Evolutionary conservation across 257 asterid genomes (phyloP).

Genomic region (Henckelia pumila): DNA sequence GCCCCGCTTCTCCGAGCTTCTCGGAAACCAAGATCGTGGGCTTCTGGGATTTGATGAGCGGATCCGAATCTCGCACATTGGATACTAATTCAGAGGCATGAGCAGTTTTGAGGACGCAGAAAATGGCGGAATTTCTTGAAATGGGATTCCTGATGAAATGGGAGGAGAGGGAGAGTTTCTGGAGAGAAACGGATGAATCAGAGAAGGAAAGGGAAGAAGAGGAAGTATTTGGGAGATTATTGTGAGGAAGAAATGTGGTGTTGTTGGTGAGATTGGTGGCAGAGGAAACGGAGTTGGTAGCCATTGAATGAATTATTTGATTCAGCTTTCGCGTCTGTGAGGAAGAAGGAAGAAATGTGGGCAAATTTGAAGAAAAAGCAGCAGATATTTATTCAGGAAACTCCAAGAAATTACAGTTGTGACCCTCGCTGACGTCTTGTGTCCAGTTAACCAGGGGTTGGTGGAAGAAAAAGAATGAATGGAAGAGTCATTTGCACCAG

Average conservation of each 20-base stretch:
- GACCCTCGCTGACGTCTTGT: too few species aligned
- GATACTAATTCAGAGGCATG: conserved; percentile 37
- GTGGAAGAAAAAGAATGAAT: too few species aligned
- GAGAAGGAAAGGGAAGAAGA: conserved; percentile 31
- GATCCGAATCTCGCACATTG: conserved; percentile 32
- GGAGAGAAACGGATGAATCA: conserved; percentile 30
- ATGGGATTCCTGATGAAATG: conserved; percentile 1
- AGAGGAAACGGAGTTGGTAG: conserved; percentile 38
- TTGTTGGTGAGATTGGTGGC: conserved; percentile 33
- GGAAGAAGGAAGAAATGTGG: too few species aligned
- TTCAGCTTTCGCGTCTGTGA: too few species aligned
- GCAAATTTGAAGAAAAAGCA: too few species aligned
- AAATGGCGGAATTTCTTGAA: conserved; percentile 17
- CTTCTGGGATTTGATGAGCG: conserved; percentile 28
- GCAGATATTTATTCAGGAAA: too few species aligned
- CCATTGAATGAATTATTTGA: too few species aligned
- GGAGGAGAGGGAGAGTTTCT: conserved; percentile 33
- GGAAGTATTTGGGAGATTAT: neutral
- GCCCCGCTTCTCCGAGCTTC: conserved; percentile 87
- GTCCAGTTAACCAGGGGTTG: too few species aligned
- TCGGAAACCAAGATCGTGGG: conserved; percentile 92
- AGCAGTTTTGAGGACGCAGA: conserved; percentile 41
- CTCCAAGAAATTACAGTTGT: too few species aligned
- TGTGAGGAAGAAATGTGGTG: conserved; percentile 15
- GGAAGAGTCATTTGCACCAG: too few species aligned